Evolutionary conservation across 1,139 yeast species (phyloP).

Genomic region (Groenewaldozyma sp.): DNA sequence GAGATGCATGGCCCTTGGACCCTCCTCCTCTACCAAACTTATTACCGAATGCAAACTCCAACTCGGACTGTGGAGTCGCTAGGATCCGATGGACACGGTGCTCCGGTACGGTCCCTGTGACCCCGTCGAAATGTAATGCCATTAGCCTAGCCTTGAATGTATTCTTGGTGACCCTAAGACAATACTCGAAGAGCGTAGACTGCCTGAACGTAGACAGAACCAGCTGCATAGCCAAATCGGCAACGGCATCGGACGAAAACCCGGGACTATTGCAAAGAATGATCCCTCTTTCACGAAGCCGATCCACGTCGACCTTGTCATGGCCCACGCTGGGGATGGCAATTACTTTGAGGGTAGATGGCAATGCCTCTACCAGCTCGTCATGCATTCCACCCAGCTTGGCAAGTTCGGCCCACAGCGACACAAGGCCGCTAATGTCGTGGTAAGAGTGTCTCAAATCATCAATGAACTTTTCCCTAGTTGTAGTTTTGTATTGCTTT

Average conservation of each 20-base stretch:
- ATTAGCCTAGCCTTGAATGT: conserved; percentile 37
- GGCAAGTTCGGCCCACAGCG: conserved; percentile 18
- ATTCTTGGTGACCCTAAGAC: conserved; percentile 33
- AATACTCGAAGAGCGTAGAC: conserved; percentile 42
- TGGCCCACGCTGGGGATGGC: conserved; percentile 65
- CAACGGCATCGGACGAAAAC: conserved; percentile 61
- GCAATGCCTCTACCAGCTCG: conserved; percentile 43
- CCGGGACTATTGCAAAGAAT: conserved; percentile 47
- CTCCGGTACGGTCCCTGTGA: conserved; percentile 28
- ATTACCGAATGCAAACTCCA: conserved; percentile 5
- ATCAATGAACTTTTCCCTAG: conserved; percentile 13
- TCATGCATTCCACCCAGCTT: conserved; percentile 21
- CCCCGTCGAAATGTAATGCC: conserved; percentile 15
- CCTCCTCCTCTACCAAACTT: conserved; percentile 20
- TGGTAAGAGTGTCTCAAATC: conserved; percentile 10
- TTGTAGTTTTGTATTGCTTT: conserved; percentile 7
- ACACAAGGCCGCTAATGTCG: conserved; percentile 17
- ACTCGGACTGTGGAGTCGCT: conserved; percentile 1
- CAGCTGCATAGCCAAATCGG: conserved; percentile 59
- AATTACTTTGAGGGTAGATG: conserved; percentile 45
- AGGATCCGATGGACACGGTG: conserved; percentile 31
- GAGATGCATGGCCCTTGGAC: conserved; percentile 2
- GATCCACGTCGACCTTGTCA: conserved; percentile 47
- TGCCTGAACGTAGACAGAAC: conserved; percentile 55
- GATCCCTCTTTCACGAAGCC: conserved; percentile 38